Evolutionary conservation across 306 rosid species (phyloP), one percentile per base, ranked within the genome.

Genomic region (Hippophae gyantsensis): DNA sequence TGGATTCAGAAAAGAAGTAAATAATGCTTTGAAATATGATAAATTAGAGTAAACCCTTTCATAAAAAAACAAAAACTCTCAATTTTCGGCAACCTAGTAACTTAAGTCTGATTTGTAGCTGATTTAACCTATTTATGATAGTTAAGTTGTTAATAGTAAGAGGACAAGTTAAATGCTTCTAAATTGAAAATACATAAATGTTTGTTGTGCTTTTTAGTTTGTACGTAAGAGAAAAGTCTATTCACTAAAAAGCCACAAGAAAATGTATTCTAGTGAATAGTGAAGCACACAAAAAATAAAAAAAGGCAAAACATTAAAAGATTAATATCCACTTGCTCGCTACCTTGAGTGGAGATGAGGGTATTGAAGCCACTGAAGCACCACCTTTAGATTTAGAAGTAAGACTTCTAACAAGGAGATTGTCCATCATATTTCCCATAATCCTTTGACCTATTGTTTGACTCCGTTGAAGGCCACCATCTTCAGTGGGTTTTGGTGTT

Each of bases 401-500:
- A 62, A 79, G 88, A 89, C 81, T 93, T 76, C 99, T 78, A 66
- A 84, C 89, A 56, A 93, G 86, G 71, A 93, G 69, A 79, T 93
- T 93, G 32, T 82, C 99, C 97, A 86, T 82, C 93, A 85, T 67
- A 76, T 86, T 86, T 64, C 95, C 95, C 90, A 93, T 89, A 43
- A 93, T 82, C 58, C 99, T 84, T 74, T 93, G 97, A 72, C 99
- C 97, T 26, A 93, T 73, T 65, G 99, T 93, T 72, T 84, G 99
- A 76, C 25, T 93, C 57, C 79, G 89, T 65, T 80, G 86, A 63
- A 89, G 73, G 74, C 72, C 76, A 73, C 79, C 87, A 72, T 67
- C 76, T 71, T 86, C 89, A 58, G 84, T 74, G 57, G 86, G 60
- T 74, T 73, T 84, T 68, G 80, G 51, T 57, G 67, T 67, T 74